Base-by-base conservation (phyloP, 108 stramenopile species). In the Pseudonitzschia multistriata region DNA sequence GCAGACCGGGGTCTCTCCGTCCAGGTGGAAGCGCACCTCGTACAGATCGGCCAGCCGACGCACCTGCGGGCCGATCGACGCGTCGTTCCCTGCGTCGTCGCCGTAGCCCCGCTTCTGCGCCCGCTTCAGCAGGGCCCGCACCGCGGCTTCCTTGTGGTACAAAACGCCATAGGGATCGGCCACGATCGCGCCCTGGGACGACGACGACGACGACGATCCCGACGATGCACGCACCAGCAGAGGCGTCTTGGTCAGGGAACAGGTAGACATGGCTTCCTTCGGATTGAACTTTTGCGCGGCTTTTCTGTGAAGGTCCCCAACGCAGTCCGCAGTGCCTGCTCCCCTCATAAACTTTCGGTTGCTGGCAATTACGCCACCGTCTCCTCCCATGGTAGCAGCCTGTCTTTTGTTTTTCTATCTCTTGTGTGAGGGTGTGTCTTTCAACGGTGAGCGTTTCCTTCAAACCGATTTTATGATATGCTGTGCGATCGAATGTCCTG, bases 351-450 rank as follows among this genome's bases (percentile, higher is more conserved):
- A 95, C 49, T 71, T 66, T 25, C 93, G 78, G 73, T 85, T 92
- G 27, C 82, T 79, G 59, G 85, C 85, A 72, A 95, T 85, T 1
- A 90, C 89, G 22, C 90, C 93, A 63, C 93, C 93, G 74, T 95
- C 93, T 74, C 90, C 93, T 79, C 93, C 93, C 93, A 95, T 95
- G 57, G 29, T 59, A 24, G 49, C 15, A 13, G 7, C 40, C 10
- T 42, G n/a, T n/a, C n/a, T 37, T 5, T 37, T 37, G 37, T 37
- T 37, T 5, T 37, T 37, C 6, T 37, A 7, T 5, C 8, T 37
- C 6, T 37, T 37, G 37, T 37, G n/a, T n/a, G n/a, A n/a, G n/a
- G n/a, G n/a, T n/a, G n/a, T n/a, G n/a, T n/a, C n/a, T n/a, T n/a
- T n/a, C n/a, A n/a, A n/a, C n/a, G n/a, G n/a, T n/a, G n/a, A n/a